These are phyloP conservation scores for Aspergillus costaricaensis DNA, from an alignment of 2,329 filamentous ascomycete species.

Conservation along the genomic window DNA sequence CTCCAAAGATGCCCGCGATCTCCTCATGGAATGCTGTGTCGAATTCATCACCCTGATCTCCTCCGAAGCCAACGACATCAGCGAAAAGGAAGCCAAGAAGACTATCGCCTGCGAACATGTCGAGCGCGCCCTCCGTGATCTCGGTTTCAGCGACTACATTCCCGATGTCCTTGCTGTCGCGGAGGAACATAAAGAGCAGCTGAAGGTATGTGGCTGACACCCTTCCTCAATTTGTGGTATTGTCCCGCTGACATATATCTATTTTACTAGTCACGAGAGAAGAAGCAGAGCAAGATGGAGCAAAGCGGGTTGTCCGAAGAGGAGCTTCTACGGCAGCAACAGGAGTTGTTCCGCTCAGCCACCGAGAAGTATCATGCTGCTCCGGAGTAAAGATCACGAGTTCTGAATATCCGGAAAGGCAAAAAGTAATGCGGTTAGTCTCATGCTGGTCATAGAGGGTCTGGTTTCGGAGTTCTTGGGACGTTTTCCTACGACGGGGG, in stretches of 20 bases:
- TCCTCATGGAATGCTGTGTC: slow-evolving; percentile 97
- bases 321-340: slow-evolving; percentile 82
- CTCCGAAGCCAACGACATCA: slow-evolving; percentile 98
- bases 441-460: slow-evolving; percentile 38
- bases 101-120: slow-evolving; percentile 98
- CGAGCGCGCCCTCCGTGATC: slow-evolving; percentile 86
- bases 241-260: slow-evolving; percentile 8
- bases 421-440: slow-evolving; percentile 14
- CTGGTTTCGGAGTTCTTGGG: slow-evolving; percentile 13
- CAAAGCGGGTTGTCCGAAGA: slow-evolving; percentile 90
- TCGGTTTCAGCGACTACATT: slow-evolving; percentile 92
- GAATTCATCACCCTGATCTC: slow-evolving; percentile 98
- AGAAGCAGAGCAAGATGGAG: slow-evolving; percentile 96
- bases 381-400: slow-evolving; percentile 36
- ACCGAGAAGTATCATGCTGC: slow-evolving; percentile 68
- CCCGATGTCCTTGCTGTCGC: slow-evolving; percentile 83
- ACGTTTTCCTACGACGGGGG: slow-evolving; percentile 14
- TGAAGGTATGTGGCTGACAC: slow-evolving; percentile 67
- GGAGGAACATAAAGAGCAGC: slow-evolving; percentile 85
- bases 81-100: slow-evolving; percentile 98
- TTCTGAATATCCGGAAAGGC: not conserved
- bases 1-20: slow-evolving; percentile 90
- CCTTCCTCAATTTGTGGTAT: too few species aligned
- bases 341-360: slow-evolving; percentile 85
- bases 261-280: slow-evolving; percentile 73